Percentiles rank a stretch among this genome's conserved stretches.
Evolutionary conservation across 805 yeast genomes (phyloP).

Genomic region (Wickerhamomyces pijperi): DNA sequence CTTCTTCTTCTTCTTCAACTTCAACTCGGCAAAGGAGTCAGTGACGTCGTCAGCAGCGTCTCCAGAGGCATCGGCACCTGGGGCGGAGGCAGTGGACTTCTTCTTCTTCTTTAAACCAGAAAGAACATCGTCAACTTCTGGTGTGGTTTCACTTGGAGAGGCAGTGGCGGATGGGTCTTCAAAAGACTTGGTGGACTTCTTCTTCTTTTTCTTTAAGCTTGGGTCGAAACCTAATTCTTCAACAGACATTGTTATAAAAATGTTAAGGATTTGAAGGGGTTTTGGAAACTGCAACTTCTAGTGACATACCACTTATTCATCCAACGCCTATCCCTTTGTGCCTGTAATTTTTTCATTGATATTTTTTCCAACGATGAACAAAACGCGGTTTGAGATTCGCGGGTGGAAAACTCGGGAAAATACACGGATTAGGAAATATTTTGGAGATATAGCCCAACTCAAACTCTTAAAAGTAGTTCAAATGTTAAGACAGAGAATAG

Average conservation of each 20-base stretch:
- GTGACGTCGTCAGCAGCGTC: conserved; percentile 31
- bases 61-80: conserved; percentile 21
- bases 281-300: background rate
- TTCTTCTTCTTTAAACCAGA: conserved; percentile 79
- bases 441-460: no score
- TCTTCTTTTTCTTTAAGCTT: conserved; percentile 69
- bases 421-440: no score
- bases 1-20: conserved; percentile 76
- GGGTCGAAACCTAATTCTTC: conserved; percentile 58
- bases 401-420: background rate
- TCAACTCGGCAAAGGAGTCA: conserved; percentile 60
- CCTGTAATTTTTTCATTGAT: background rate
- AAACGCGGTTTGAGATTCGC: no score
- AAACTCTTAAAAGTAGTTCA: no score
- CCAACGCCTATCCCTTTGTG: background rate
- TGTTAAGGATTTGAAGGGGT: no score
- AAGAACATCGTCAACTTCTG: conserved; percentile 51
- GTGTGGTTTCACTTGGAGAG: conserved; percentile 27
- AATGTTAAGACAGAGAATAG: no score
- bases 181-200: conserved; percentile 38
- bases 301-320: background rate
- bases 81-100: conserved; percentile 36
- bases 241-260: conserved; percentile 14
- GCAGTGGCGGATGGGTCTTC: conserved; percentile 20
- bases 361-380: background rate